Evolutionary conservation across 2,329 filamentous ascomycete genomes (phyloP), one percentile per base, ranked within the genome.

Genomic region (Alternaria sp.): DNA sequence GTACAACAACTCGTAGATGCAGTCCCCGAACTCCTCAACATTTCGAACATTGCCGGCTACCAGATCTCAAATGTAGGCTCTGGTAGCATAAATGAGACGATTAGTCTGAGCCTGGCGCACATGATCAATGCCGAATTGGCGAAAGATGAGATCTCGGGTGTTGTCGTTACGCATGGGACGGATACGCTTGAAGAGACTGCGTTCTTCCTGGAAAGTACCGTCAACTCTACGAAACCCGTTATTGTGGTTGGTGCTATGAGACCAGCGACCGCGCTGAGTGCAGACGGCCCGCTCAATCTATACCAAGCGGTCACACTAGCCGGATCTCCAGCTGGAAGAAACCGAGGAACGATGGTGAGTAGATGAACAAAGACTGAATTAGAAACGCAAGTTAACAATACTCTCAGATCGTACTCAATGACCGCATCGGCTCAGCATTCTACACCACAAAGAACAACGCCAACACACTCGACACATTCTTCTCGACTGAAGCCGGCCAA

Each of bases 101-200:
- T 87, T 57, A 80, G 85, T 33, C 78, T 88, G 20, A 81, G 79
- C 25, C 71, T 89, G 37, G 81, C 83, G 6, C 79, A 84, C 23
- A 77, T 80, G 58, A 84, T 88, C 56, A 84, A 86, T 59, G 69
- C 71, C 12, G 84, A 86, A 59, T 79, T 88, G 5, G 82, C 83
- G 25, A 81, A 81, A 61, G 72, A 75, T 0, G 78, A 80, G 1
- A 75, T 83, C 43, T 69, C 75, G 10, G 77, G 87, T 37, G 86
- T 85, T 7, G 86, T 90, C 6, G 79, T 91, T 57, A 90, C 88
- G 0, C 88, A 90, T 69, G 88, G 89, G 51, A 90, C 89, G 9
- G 89, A 91, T 70, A 89, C 87, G 0, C 81, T 90, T 1, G 88
- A 90, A 70, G 88, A 90, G 75, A 85, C 86, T 0, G 86, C 87